Evolutionary conservation across 2,329 filamentous ascomycete genomes (phyloP).

Genomic region (Lecanicillium sp.): DNA sequence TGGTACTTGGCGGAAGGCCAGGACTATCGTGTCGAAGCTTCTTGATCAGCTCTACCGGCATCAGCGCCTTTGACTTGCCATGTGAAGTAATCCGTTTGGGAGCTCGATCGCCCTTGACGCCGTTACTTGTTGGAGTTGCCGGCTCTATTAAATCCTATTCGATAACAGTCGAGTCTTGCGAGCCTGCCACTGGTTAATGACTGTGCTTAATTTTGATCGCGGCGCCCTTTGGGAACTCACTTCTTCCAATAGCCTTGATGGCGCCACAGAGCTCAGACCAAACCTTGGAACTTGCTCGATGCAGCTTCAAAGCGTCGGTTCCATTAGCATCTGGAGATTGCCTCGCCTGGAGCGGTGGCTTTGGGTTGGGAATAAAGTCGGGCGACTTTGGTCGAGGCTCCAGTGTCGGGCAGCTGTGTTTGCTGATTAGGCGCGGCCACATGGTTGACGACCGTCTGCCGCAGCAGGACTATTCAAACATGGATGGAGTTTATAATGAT

Average conservation of each 20-base stretch:
- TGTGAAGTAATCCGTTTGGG: background rate
- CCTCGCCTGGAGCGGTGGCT: background rate
- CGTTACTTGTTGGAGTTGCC: background rate
- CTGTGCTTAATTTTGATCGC: no score
- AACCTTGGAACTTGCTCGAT: slow-evolving; percentile 20
- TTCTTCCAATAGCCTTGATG: slow-evolving; percentile 22
- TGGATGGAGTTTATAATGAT: slow-evolving; percentile 1
- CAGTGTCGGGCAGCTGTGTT: slow-evolving; percentile 17
- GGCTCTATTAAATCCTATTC: background rate
- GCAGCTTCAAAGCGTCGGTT: slow-evolving; percentile 13
- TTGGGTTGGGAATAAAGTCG: background rate
- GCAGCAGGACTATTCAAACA: slow-evolving; percentile 6
- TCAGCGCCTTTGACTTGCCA: slow-evolving; percentile 12
- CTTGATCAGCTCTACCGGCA: slow-evolving; percentile 17
- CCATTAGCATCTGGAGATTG: background rate
- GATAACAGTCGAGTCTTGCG: slow-evolving; percentile 12
- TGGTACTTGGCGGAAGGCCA: slow-evolving; percentile 18
- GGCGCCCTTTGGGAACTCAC: slow-evolving; percentile 2
- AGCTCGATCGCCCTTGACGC: background rate
- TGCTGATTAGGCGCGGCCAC: slow-evolving; percentile 13
- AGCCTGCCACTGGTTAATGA: slow-evolving; percentile 13
- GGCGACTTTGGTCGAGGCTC: no score
- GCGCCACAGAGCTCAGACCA: slow-evolving; percentile 27
- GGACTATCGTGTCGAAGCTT: slow-evolving; percentile 17
- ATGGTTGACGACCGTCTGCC: no score